Conservation (phyloP, 495 filamentous ascomycete species). For the Xylaria bambusicola region DNA sequence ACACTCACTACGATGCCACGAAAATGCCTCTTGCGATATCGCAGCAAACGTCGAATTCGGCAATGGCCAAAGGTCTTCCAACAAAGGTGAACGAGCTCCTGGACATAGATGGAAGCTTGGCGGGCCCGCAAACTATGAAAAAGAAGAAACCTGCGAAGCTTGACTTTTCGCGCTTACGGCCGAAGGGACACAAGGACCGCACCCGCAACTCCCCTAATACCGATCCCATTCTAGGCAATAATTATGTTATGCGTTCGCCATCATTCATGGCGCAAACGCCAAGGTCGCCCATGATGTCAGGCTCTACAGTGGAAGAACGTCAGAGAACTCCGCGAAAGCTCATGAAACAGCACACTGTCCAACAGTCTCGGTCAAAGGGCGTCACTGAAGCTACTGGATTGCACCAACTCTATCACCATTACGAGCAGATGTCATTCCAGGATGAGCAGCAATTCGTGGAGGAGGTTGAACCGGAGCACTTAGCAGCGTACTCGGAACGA, state of each 20-base stretch:
- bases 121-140: conserved; percentile 30
- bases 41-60: conserved; percentile 56
- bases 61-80: conserved; percentile 55
- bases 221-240: conserved; percentile 30
- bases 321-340: conserved; percentile 31
- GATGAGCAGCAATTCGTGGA: conserved; percentile 35
- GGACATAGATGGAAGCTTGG: conserved; percentile 41
- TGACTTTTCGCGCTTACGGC: conserved; percentile 46
- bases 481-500: conserved; percentile 13
- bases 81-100: conserved; percentile 43
- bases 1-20: conserved; percentile 53
- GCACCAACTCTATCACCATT: conserved; percentile 53
- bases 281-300: conserved; percentile 27
- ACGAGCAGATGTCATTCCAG: conserved; percentile 52
- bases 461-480: conserved; percentile 14
- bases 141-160: conserved; percentile 47
- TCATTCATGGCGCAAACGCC: conserved; percentile 41
- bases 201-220: not conserved
- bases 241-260: conserved; percentile 41
- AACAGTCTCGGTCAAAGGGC: conserved; percentile 35
- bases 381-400: conserved; percentile 36
- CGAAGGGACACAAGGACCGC: conserved; percentile 32
- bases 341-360: conserved; percentile 22
- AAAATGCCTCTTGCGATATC: conserved; percentile 55
- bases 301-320: conserved; percentile 13